Evolutionary conservation across 495 filamentous ascomycete species (phyloP).

Genomic region (Penicillium canariense): DNA sequence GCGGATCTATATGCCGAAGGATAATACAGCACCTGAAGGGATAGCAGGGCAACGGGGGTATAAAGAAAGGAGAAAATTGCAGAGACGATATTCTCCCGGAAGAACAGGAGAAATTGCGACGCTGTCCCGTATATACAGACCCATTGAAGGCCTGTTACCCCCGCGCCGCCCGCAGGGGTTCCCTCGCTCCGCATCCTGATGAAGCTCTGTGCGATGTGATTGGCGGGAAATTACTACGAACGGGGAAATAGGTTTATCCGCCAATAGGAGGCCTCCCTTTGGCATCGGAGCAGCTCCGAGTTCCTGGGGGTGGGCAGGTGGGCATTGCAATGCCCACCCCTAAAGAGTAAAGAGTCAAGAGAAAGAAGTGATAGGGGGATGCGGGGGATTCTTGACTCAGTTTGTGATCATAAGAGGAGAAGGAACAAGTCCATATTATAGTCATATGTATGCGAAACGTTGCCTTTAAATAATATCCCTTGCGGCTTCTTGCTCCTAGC

Average conservation of each 20-base stretch:
- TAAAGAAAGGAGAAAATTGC: not conserved
- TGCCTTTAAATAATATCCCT: not conserved
- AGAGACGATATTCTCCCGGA: constrained; percentile 1
- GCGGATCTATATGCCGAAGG: not conserved
- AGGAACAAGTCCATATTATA: not conserved
- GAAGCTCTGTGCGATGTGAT: constrained; percentile 12
- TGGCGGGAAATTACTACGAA: constrained; percentile 30
- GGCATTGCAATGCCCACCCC: too few species aligned
- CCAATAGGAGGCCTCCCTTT: constrained; percentile 21
- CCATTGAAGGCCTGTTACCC: constrained; percentile 13
- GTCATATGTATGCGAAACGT: not conserved
- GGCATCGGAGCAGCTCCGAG: constrained; percentile 31
- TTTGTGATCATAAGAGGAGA: too few species aligned
- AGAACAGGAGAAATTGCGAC: constrained; percentile 14
- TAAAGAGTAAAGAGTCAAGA: too few species aligned
- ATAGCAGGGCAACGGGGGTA: not conserved
- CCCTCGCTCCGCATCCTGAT: constrained; percentile 17
- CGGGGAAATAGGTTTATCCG: constrained; percentile 27
- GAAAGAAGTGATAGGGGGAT: too few species aligned
- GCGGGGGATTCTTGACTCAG: too few species aligned
- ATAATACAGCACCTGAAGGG: not conserved
- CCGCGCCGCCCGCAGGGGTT: constrained; percentile 22
- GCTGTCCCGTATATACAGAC: constrained; percentile 26
- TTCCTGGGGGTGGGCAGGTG: constrained; percentile 9
- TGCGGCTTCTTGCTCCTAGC: not conserved